Conservation (phyloP, 2,329 filamentous ascomycete genomes). For the Pseudocercospora ulei region DNA sequence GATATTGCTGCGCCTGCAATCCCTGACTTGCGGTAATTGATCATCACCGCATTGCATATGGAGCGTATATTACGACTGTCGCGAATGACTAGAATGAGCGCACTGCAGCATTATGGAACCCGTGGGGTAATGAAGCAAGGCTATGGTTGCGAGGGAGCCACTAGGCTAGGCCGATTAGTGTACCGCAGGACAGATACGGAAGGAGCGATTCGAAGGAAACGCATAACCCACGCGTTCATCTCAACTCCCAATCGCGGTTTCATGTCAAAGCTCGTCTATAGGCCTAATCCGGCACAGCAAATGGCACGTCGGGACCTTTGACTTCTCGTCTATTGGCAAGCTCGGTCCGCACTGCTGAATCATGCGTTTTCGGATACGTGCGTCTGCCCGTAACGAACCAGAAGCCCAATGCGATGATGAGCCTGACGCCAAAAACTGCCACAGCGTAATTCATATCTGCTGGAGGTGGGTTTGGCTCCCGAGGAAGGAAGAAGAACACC, state of each 20-base stretch:
- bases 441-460: conserved; percentile 52
- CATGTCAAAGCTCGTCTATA: background rate
- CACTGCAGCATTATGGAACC: too few species aligned
- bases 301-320: background rate
- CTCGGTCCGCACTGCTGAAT: conserved; percentile 22
- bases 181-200: too few species aligned
- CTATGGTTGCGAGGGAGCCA: too few species aligned
- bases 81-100: background rate
- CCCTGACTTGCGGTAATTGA: conserved; percentile 22
- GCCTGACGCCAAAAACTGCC: conserved; percentile 49
- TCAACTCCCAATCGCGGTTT: background rate
- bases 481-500: conserved; percentile 49
- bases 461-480: conserved; percentile 38
- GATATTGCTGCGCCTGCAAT: conserved; percentile 29
- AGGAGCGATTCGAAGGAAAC: background rate
- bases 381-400: conserved; percentile 44
- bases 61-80: conserved; percentile 1
- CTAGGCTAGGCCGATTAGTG: too few species aligned
- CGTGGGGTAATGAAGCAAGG: too few species aligned
- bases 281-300: background rate
- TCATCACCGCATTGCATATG: conserved; percentile 1
- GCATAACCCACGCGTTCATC: background rate
- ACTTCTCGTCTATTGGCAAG: conserved; percentile 18
- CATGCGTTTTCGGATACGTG: conserved; percentile 31
- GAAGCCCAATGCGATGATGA: conserved; percentile 44